Base-by-base conservation (phyloP, 1,139 yeast species). In the Kluyveromyces marxianus region DNA sequence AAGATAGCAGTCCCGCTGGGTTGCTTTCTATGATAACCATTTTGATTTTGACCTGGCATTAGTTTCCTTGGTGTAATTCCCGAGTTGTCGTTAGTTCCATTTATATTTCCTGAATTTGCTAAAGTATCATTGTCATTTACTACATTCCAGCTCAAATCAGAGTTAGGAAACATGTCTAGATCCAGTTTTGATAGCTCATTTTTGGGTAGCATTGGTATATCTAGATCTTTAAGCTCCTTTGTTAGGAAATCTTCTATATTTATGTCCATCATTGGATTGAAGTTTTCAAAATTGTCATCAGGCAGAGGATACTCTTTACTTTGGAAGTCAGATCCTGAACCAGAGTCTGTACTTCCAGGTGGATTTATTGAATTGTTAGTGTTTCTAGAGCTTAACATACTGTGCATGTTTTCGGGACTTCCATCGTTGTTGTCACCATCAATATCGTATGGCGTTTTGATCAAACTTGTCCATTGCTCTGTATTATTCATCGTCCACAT, bases 1-100 rank as follows among this genome's bases (percentile, higher is more conserved):
- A 79, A 79, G 35, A 79, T 79, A 5, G 83, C 83, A 1, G 85
- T 79, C 6, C 84, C 85, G 63, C 82, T 76, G 27, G 64, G 60
- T 7, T 64, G 64, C 43, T 68, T 63, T 48, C 60, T 60, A 51
- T 67, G 71, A 21, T 43, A 21, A 35, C 37, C 42, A 5, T 33
- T 28, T 7, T n/a, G 14, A 8, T 25, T 30, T 8, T 21, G 30
- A 36, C 39, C 39, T 7, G 48, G 47, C 41, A 29, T 35, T 7
- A 28, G 38, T 36, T 47, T 44, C 10, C 43, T 38, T 21, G 50
- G 47, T 27, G 38, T 35, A 7, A 28, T 35, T 25, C 30, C 34
- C 26, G 39, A 30, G 4, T 7, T 26, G 7, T 26, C 39, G 7
- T 29, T 25, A 25, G 7, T 26, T 26, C 25, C 42, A 33, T 41